Evolutionary conservation across 441 rosid species (phyloP), one percentile per base, ranked within the genome.

Genomic region (Erodium chrysanthum): DNA sequence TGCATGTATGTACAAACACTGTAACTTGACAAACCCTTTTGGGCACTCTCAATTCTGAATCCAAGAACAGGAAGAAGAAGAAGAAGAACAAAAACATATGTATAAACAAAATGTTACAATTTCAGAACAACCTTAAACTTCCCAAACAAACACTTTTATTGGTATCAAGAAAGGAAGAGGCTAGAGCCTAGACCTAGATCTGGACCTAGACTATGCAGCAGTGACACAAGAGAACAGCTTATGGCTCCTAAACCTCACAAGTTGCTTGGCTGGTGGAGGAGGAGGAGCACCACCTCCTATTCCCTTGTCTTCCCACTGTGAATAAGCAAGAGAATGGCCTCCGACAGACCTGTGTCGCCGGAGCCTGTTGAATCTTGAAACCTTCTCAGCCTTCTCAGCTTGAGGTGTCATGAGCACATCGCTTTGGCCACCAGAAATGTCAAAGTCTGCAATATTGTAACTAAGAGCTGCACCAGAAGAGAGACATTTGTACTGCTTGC

Each of bases 171-270:
- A 42, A 10, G 50, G n/a, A 1, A 1, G 14, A 1, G 7, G 50
- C 50, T 7, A 5, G 50, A 42, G 50, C 14, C 3, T 25, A 25
- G 50, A 31, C 22, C 70, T 73, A 7, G 6, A 5, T 2, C 2
- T 29, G 35, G 35, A 2, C 5, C 35, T 29, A 80, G n/a, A n/a
- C n/a, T n/a, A n/a, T 31, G 74, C 80, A 52, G 85, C 86, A 27
- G 84, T 74, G 9, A 86, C 70, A 48, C 91, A 82, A 21, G 92
- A 84, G 44, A 86, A 82, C 88, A 91, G 72, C 75, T 87, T 83
- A 37, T 78, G 86, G 74, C 96, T 89, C 70, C 85, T 71, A 77
- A 86, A 85, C 71, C 94, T 80, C 64, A 71, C 78, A 42, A 87
- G 83, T 67, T 84, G 83, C 64, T 75, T 78, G 4, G 65, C 29